Conservation (phyloP, 1,284 basidiomycete genomes). For the Sanghuangporus weigelae region DNA sequence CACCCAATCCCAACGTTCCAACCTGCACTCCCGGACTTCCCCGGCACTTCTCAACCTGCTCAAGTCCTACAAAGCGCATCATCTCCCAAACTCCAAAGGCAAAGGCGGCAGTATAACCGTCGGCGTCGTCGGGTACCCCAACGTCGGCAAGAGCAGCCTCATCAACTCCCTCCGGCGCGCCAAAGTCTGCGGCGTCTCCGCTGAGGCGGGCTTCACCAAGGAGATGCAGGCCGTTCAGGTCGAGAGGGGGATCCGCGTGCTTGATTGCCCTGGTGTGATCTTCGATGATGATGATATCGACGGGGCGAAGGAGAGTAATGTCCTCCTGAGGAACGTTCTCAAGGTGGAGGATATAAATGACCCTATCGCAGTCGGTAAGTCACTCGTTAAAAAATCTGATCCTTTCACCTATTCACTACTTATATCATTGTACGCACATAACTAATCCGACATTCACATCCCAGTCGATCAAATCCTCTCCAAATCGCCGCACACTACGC, state of each 20-base stretch:
- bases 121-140: conserved; percentile 95
- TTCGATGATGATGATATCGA: conserved; percentile 64
- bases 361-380: conserved; percentile 79
- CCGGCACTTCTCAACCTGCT: conserved; percentile 82
- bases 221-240: conserved; percentile 92
- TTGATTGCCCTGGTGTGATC: conserved; percentile 96
- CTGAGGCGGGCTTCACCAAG: conserved; percentile 93
- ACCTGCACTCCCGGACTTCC: conserved; percentile 73
- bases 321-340: conserved; percentile 87
- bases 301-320: conserved; percentile 44
- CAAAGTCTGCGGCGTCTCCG: conserved; percentile 89
- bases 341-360: conserved; percentile 92
- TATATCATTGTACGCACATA: conserved; percentile 9
- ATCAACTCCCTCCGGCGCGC: conserved; percentile 93
- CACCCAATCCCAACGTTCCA: conserved; percentile 72
- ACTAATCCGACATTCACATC: conserved; percentile 5
- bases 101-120: conserved; percentile 67
- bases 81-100: conserved; percentile 22
- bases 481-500: conserved; percentile 61
- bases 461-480: conserved; percentile 80
- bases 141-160: conserved; percentile 93
- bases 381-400: background rate
- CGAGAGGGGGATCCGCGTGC: conserved; percentile 86
- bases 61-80: conserved; percentile 84
- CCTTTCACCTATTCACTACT: conserved; percentile 13